phyloP scores from a whole-genome alignment of 441 rosid species.

The Gossypium trilobum region DNA sequence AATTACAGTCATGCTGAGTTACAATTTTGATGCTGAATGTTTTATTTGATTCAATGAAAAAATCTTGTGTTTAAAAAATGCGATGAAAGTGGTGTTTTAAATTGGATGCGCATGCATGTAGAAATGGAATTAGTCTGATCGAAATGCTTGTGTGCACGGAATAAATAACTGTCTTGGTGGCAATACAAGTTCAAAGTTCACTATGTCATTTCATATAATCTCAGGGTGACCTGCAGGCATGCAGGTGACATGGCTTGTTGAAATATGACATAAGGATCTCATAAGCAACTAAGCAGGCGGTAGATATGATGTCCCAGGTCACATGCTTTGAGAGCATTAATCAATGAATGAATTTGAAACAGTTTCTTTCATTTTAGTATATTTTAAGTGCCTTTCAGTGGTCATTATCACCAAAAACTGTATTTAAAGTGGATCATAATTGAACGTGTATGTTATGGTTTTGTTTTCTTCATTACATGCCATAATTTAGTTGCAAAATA shows the following conservation, averaged over 20 bases:
- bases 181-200: constrained; percentile 4
- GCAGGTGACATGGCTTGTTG: not conserved
- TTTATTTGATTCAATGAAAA: not conserved
- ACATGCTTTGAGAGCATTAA: not conserved
- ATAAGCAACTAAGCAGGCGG: not conserved
- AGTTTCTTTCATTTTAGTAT: not conserved
- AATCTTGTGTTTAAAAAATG: not conserved
- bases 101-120: not conserved
- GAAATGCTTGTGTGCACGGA: not conserved
- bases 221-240: not conserved
- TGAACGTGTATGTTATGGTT: not conserved
- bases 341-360: not conserved
- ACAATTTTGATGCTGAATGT: not conserved
- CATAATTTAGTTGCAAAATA: not conserved
- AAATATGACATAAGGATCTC: not conserved
- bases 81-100: not conserved
- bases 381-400: not conserved
- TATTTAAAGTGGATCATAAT: not conserved
- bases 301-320: not conserved
- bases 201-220: not conserved
- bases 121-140: not conserved
- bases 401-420: not conserved
- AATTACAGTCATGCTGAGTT: not conserved
- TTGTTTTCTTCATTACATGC: not conserved
- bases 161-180: constrained; percentile 1